Percentiles rank a stretch among this genome's conserved stretches.
phyloP scores from a whole-genome alignment of 371 early-diverging fungal species.

The Actinomucor elegans region DNA sequence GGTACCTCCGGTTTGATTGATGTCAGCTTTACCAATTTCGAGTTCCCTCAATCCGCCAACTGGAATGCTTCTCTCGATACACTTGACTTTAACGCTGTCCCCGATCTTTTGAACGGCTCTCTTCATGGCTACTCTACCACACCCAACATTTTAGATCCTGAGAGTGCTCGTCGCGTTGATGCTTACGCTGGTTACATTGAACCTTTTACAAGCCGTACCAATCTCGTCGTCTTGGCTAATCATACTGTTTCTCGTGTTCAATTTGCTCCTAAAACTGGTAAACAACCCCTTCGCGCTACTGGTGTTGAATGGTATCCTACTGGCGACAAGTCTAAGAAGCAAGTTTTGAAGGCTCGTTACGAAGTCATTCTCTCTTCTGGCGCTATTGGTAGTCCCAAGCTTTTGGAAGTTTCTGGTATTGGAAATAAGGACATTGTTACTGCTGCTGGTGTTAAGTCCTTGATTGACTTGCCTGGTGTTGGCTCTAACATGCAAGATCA shows the following conservation, averaged over 20 bases:
- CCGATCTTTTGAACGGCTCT: constrained; percentile 11
- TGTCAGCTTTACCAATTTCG: constrained; percentile 8
- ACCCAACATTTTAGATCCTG: constrained; percentile 16
- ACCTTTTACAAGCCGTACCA: constrained; percentile 1
- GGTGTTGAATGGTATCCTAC: constrained; percentile 24
- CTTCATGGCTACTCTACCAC: constrained; percentile 16
- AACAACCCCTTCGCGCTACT: background rate
- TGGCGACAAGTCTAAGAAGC: constrained; percentile 5
- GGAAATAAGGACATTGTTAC: constrained; percentile 9
- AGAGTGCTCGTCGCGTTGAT: constrained; percentile 6
- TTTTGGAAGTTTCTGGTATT: constrained; percentile 22
- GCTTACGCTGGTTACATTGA: constrained; percentile 11
- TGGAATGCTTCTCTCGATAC: constrained; percentile 11
- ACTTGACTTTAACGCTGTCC: constrained; percentile 4
- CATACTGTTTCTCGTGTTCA: constrained; percentile 9
- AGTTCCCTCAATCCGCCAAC: constrained; percentile 13
- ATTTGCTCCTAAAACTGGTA: background rate
- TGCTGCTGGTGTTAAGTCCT: constrained; percentile 5
- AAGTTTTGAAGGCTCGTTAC: constrained; percentile 9
- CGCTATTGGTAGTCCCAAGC: constrained; percentile 17
- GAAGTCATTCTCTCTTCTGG: constrained; percentile 26
- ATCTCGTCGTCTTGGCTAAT: constrained; percentile 6
- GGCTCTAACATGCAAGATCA: constrained; percentile 41
- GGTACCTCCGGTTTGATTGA: constrained; percentile 8
- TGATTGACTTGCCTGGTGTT: constrained; percentile 28